Evolutionary conservation across 2,329 filamentous ascomycete species (phyloP), one percentile per base, ranked within the genome.

Genomic region (Camillea tinctor): DNA sequence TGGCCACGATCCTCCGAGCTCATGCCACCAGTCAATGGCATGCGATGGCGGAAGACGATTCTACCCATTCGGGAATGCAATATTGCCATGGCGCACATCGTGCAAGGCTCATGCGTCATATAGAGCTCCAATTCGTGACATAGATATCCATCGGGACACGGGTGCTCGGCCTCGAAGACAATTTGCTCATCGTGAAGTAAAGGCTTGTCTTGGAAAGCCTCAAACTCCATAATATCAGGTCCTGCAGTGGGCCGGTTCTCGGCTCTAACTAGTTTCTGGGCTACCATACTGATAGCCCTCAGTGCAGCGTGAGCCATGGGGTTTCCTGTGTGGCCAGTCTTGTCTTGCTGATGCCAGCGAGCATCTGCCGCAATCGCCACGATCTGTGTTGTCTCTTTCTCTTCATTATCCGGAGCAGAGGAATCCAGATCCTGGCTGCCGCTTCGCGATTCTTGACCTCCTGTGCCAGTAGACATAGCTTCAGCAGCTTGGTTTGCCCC

Each of bases 61-160:
- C 90, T 88, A 51, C 91, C 88, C 82, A 99, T 97, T 55, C 95
- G 87, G 8, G 94, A 97, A 73, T 98, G 93, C 21, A 98, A 82
- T 68, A 98, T 90, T 1, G 92, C 95, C 95, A 98, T 98, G 40
- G 91, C 92, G 77, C 95, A 99, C 85, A 96, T 96, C 61, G 96
- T 85, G 73, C 95, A 99, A 4, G 95, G 95, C 77, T 99, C 95
- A 72, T 98, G 93, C 1, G 93, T 97, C 62, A 96, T 82, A 77
- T 97, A 98, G 59, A 99, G 85, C 75, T 98, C 94, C 26, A 99
- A 84, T 57, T 92, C 91, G 66, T 96, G 92, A 77, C 94, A 98
- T 20, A 99, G 86, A 74, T 99, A 99, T 56, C 94, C 94, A 66
- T 92, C 91, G 30, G 85, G 84, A 65, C 81, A 84, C 49, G 84